These are phyloP conservation scores for Sisymbrium irio DNA, from an alignment of 345 rosid genomes.

Conservation along the genomic window DNA sequence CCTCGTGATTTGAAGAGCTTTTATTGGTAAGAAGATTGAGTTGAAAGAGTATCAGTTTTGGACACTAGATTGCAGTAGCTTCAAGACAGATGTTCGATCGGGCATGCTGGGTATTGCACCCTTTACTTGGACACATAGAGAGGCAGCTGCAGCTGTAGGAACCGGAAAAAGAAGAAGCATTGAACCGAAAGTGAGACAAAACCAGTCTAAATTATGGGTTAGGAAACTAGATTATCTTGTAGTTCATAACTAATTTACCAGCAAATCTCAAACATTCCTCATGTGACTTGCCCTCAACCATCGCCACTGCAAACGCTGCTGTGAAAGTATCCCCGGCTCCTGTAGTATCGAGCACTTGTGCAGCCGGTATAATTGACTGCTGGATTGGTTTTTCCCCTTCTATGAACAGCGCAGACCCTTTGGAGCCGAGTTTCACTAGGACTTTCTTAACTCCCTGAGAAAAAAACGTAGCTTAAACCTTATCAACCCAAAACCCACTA, in stretches of 20 bases:
- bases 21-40: not conserved
- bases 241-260: constrained; percentile 41
- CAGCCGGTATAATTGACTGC: constrained; percentile 71
- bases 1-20: constrained; percentile 1
- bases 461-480: not conserved
- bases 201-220: not conserved
- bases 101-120: constrained; percentile 99
- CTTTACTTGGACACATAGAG: constrained; percentile 90
- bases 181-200: not conserved
- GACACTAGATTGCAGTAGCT: constrained; percentile 48
- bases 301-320: constrained; percentile 92
- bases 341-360: constrained; percentile 79
- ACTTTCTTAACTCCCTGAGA: constrained; percentile 85
- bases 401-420: constrained; percentile 80
- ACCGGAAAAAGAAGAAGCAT: not conserved
- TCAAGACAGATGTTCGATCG: constrained; percentile 55
- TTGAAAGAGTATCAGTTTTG: not conserved
- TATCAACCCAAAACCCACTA: constrained; percentile 1
- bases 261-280: constrained; percentile 85
- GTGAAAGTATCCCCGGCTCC: constrained; percentile 99
- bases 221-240: not conserved
- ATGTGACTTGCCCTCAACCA: constrained; percentile 76
- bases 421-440: constrained; percentile 83
- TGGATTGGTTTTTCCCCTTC: constrained; percentile 66
- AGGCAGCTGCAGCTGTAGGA: constrained; percentile 88